Evolutionary conservation across 768 basidiomycete species (phyloP).

Genomic region (Trametes punicea): DNA sequence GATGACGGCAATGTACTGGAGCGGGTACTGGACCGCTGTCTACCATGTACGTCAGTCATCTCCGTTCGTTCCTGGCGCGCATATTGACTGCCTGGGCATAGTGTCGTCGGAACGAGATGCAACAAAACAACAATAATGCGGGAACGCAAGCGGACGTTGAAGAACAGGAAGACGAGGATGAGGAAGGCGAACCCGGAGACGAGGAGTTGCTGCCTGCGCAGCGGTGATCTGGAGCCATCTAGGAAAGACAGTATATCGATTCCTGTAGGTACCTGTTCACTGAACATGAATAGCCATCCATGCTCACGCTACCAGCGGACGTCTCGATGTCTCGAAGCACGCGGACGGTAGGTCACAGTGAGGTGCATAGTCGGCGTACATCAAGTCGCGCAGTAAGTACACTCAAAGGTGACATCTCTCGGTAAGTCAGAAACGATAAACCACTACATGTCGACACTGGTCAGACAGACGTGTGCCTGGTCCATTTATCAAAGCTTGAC

Average conservation of each 20-base stretch:
- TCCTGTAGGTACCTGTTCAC: constrained; percentile 16
- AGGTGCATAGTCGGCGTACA: background rate
- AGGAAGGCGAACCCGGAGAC: constrained; percentile 12
- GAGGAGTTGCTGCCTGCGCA: constrained; percentile 24
- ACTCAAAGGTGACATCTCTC: too few relatives aligned
- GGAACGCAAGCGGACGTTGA: constrained; percentile 31
- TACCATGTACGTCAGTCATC: constrained; percentile 57
- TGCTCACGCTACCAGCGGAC: constrained; percentile 19
- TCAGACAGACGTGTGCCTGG: background rate
- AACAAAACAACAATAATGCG: constrained; percentile 3
- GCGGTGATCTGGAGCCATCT: too few relatives aligned
- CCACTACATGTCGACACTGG: too few relatives aligned
- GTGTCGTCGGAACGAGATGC: constrained; percentile 16
- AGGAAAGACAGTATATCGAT: background rate
- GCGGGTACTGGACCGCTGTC: constrained; percentile 83
- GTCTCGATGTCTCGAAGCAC: background rate
- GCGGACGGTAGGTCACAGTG: background rate
- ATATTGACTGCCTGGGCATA: background rate
- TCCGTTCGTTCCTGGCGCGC: background rate
- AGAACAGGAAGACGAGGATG: constrained; percentile 9
- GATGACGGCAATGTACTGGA: constrained; percentile 80
- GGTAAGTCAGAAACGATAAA: too few relatives aligned
- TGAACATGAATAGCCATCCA: constrained; percentile 15
- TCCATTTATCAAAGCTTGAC: background rate
- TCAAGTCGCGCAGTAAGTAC: too few relatives aligned